Conservation (phyloP, 176 grass and related monocot species). For the Cenchrus purpureus region DNA sequence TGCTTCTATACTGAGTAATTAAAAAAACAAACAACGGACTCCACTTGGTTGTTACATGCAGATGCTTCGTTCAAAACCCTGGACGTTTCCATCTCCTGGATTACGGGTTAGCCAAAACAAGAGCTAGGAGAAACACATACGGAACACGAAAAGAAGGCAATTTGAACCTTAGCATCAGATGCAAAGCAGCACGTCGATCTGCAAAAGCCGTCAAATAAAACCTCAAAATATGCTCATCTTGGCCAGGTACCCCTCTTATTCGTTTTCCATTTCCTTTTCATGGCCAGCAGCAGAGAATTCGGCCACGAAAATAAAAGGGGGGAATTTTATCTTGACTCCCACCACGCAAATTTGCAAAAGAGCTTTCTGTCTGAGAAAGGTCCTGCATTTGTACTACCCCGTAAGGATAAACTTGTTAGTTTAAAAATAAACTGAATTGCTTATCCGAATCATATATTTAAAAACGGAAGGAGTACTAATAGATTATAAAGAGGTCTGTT, state of each 20-base stretch:
- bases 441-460: no score
- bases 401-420: no score
- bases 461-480: no score
- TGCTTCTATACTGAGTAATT: no score
- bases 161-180: conserved; percentile 48
- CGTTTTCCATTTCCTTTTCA: conserved; percentile 20
- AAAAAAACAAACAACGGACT: neutral
- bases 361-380: conserved; percentile 55
- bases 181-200: conserved; percentile 35
- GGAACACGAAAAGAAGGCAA: conserved; percentile 25
- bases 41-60: neutral
- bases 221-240: conserved; percentile 18
- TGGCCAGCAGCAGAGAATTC: neutral
- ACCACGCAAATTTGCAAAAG: conserved; percentile 56
- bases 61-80: neutral
- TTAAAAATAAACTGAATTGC: no score
- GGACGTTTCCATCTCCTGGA: conserved; percentile 4
- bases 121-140: conserved; percentile 14
- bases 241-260: conserved; percentile 23
- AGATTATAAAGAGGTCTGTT: no score
- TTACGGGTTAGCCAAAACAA: conserved; percentile 21
- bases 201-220: conserved; percentile 24
- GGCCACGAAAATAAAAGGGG: conserved; percentile 18
- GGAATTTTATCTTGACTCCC: conserved; percentile 46
- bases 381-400: no score